Base-by-base conservation (phyloP, 345 rosid genomes). In the Salix koriyanagi region DNA sequence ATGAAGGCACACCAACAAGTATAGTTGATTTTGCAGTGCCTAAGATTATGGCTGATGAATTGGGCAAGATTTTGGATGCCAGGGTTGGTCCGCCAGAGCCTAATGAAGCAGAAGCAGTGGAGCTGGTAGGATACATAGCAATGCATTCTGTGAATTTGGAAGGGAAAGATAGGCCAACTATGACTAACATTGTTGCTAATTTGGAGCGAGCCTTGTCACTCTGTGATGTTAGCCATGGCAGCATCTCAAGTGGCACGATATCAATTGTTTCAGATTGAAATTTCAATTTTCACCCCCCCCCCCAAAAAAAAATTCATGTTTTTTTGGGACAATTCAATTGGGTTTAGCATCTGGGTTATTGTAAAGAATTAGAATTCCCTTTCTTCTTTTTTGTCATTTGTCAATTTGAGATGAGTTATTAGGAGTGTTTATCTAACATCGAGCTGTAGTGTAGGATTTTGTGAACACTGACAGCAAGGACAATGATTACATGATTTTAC, bases 31-130 rank as follows among this genome's bases (percentile, higher is more conserved):
- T 81, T 41, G 86, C 94, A 0, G 91, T 91, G 42, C 90, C 97
- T 0, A 86, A 80, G 52, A 90, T 94, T 1, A 79, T 71, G 69
- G 73, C 64, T 0, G 89, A 85, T 26, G 90, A 92, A 65, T 62
- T 90, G 85, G 80, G 67, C 2, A 75, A 65, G 78, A 76, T 92
- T 25, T 75, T 94, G 87, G 98, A 94, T 66, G 1, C n/a, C 4
- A 87, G 97, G 70, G 92, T 92, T 0, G 89, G 89, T 14, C 75
- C 77, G 1, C 91, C 93, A 19, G 89, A 74, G 79, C 71, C 75
- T 44, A 84, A 75, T 36, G 97, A 92, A 77, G 84, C 86, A 18
- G 97, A 94, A 64, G 98, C 98, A 44, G 90, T 92, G 79, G 99
- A 93, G 87, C 83, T 88, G 69, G 87, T 93, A 83, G 94, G 89